These are phyloP conservation scores for Umbellularia californica DNA, from an alignment of 164 flowering plant genomes.

Conservation along the genomic window DNA sequence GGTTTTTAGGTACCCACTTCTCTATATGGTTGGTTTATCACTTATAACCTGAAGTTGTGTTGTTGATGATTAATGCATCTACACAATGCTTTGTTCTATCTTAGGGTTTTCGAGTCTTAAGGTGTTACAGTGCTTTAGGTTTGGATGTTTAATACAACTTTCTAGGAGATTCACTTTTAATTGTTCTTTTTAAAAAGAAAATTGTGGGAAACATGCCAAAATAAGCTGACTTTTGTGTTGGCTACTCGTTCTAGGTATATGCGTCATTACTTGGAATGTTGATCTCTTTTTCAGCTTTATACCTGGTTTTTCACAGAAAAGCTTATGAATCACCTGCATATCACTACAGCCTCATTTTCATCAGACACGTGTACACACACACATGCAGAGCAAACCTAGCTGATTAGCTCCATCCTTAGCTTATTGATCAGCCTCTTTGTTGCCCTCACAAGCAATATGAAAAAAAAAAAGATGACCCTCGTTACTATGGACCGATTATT, in stretches of 20 bases:
- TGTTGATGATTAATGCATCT: not conserved
- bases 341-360: not conserved
- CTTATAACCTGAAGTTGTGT: not conserved
- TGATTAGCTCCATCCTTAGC: too few species aligned
- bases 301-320: too few species aligned
- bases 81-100: not conserved
- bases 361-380: too few species aligned
- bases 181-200: too few species aligned
- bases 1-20: constrained; percentile 78
- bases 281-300: not conserved
- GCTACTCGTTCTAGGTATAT: not conserved
- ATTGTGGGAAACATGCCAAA: not conserved
- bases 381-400: too few species aligned
- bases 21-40: constrained; percentile 1
- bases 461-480: too few species aligned
- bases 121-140: not conserved
- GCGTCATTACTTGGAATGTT: not conserved
- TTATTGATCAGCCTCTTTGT: too few species aligned
- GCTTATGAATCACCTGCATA: not conserved
- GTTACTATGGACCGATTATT: too few species aligned
- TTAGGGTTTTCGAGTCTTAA: not conserved
- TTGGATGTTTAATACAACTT: not conserved
- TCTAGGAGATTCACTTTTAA: not conserved
- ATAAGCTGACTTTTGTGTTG: not conserved
- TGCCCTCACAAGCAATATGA: too few species aligned